Evolutionary conservation across 179 eudicot species (phyloP), one percentile per base, ranked within the genome.

Genomic region (Corrigiola litoralis): DNA sequence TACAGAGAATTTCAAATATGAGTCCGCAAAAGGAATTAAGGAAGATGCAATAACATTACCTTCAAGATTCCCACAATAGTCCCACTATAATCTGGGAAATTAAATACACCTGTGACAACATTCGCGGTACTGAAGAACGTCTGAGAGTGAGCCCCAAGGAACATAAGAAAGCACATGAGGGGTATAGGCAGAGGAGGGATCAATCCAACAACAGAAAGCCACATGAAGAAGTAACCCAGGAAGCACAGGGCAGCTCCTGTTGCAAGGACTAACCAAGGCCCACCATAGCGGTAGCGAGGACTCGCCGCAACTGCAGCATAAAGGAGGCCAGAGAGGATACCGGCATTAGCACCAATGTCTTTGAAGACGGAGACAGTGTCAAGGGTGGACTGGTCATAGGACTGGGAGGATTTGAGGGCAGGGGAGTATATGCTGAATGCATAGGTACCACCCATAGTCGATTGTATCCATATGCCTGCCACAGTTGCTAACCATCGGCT

Each of bases 111-210:
- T 2, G 96, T 88, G 32, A 90, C 97, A 42, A 90, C 96, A 74
- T 88, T 83, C 1, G 89, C 90, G 1, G 97, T 90, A 37, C 87
- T 90, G 55, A 88, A 81, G 72, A 88, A 90, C 0, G 89, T 84
- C 76, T 69, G 72, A 29, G 89, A 87, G 34, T 90, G 94, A 21
- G 95, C 90, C 41, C 90, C 95, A 60, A 88, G 5, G 34, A 88
- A 59, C 86, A 90, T 88, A 56, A 77, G 86, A 36, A 81, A 38
- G 60, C 92, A 86, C 89, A 84, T 84, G 10, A 69, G 65, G 48
- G 63, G 65, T 17, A 83, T 75, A 24, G 81, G 83, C 45, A 89
- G 92, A 36, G 66, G 77, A 44, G 77, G 74, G 5, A 90, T 65
- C 2, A 69, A 13, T 17, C 85, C 94, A 18, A 71, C 63, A 4